Conservation (phyloP, 768 basidiomycete genomes). For the Boletus subparvulus region DNA sequence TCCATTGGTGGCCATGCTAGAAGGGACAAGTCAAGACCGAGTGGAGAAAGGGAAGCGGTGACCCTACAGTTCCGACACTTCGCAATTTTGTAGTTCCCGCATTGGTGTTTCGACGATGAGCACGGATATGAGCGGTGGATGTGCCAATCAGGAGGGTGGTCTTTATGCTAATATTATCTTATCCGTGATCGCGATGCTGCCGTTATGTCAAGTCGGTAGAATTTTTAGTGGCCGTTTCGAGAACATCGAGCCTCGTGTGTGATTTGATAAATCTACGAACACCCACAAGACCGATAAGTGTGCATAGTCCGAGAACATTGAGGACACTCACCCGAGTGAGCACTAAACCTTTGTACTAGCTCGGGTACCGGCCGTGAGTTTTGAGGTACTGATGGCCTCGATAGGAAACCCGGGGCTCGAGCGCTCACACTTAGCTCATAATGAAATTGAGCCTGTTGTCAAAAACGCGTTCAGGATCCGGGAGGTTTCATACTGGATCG, state of each 20-base stretch:
- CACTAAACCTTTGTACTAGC: neutral
- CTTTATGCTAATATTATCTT: too few relatives aligned
- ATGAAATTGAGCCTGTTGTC: too few relatives aligned
- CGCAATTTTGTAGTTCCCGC: conserved; percentile 14
- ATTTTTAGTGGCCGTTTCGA: neutral
- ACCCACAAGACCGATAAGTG: neutral
- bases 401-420: too few relatives aligned
- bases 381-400: too few relatives aligned
- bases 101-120: conserved; percentile 7
- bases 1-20: conserved; percentile 13
- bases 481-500: too few relatives aligned
- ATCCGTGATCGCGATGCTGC: too few relatives aligned
- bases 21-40: neutral
- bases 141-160: neutral
- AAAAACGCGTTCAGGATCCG: too few relatives aligned
- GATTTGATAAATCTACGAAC: neutral
- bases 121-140: neutral
- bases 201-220: neutral
- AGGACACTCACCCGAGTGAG: too few relatives aligned
- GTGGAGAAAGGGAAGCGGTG: neutral
- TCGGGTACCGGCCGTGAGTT: neutral
- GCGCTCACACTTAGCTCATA: too few relatives aligned
- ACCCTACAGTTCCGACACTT: neutral
- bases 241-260: neutral
- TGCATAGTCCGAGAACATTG: neutral